phyloP scores from a whole-genome alignment of 139 green algal species.

The Nannochloris sp. region DNA sequence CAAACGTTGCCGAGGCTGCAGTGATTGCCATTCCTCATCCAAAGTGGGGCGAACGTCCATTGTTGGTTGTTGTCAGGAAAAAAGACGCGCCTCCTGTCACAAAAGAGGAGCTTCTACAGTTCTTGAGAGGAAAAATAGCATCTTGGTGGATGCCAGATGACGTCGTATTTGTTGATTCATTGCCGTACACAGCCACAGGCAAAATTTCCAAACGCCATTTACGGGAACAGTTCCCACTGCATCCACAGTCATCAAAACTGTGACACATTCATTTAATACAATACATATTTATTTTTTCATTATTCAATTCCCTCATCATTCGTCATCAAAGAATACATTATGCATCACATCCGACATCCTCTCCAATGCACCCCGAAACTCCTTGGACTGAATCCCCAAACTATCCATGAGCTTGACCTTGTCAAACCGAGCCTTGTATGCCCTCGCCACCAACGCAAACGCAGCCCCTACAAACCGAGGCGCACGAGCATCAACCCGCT shows the following conservation, averaged over 20 bases:
- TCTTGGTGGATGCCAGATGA: conserved; percentile 59
- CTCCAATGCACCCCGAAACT: conserved; percentile 2
- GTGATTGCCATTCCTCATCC: conserved; percentile 19
- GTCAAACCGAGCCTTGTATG: conserved; percentile 21
- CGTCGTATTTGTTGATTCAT: conserved; percentile 56
- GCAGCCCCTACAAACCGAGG: conserved; percentile 17
- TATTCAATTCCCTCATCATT: too few relatives aligned
- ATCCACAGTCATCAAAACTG: too few relatives aligned
- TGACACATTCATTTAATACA: too few relatives aligned
- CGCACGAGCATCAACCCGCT: conserved; percentile 6
- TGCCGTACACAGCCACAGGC: conserved; percentile 66
- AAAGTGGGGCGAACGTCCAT: conserved; percentile 66
- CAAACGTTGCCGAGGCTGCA: conserved; percentile 20
- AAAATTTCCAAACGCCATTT: conserved; percentile 30
- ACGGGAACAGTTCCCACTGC: background rate
- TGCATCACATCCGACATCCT: background rate
- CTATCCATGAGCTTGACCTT: conserved; percentile 11
- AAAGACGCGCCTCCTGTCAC: background rate
- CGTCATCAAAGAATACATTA: conserved; percentile 1
- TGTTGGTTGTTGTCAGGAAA: conserved; percentile 59
- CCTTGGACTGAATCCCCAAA: conserved; percentile 12
- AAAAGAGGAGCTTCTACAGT: conserved; percentile 28
- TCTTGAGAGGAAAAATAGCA: conserved; percentile 36
- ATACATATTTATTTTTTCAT: too few relatives aligned
- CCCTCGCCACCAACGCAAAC: conserved; percentile 19